Base-by-base conservation (phyloP, 495 filamentous ascomycete genomes). In the Talaromyces nanjingensis region DNA sequence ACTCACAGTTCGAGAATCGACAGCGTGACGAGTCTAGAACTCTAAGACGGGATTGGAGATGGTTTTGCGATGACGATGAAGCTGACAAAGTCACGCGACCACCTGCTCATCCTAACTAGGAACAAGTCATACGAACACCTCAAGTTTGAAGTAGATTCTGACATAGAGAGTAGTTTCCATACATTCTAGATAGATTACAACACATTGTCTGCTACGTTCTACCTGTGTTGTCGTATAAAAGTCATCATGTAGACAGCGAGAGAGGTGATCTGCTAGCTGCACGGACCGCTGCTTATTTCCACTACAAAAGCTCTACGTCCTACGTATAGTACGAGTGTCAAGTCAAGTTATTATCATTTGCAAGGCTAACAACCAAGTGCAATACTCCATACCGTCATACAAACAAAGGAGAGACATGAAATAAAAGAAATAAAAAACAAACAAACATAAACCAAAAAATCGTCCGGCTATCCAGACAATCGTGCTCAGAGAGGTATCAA, bases 381-480 rank as follows among this genome's bases (percentile, higher is more conserved):
- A 56, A 56, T 27, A 56, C 53, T 29, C 53, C 53, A 29, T 25
- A 29, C 20, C 29, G 27, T 29, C 24, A 56, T 56, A 29, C 53
- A 14, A 54, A 56, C 53, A 56, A 56, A 56, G 25, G 53, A 56
- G 22, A 56, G 53, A 56, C 53, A 27, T 56, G 22, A 56, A 56
- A 29, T 56, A 37, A 58, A 58, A 22, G 6, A 34, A 22, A 34
- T 8, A 1, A 31, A 34, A 11, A 31, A 24, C 22, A n/a, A n/a
- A 34, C 12, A 58, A 37, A 33, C 18, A 59, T 37, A 59, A 59
- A 33, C 16, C 56, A 37, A 18, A 18, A 37, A 59, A 27, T 12
- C 7, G 27, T 33, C 54, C 12, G 24, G 14, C 27, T 29, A 29
- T 8, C 52, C 24, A 55, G 22, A 29, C 52, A 55, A 12, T 54